phyloP scores from a whole-genome alignment of 2,329 filamentous ascomycete species.

The Phialemoniopsis sp. region DNA sequence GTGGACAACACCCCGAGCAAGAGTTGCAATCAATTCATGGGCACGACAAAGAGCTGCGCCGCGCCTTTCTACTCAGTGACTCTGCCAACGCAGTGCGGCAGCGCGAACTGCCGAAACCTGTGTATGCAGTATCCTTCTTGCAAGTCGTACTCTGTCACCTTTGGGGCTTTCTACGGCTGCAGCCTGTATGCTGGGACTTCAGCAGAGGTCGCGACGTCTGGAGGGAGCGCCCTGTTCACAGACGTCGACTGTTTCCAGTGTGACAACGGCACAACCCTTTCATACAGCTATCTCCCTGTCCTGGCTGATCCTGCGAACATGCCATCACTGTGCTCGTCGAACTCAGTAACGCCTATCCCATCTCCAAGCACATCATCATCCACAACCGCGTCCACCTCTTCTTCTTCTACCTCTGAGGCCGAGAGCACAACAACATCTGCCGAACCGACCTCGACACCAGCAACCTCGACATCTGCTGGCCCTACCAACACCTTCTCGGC shows the following conservation, averaged over 20 bases:
- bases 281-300: not conserved
- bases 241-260: not conserved
- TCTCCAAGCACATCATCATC: not conserved
- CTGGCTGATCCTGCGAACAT: not conserved
- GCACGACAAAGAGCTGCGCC: not conserved
- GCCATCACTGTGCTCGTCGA: not conserved
- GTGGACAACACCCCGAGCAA: not conserved
- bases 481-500: too few relatives aligned
- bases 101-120: not conserved
- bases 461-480: not conserved
- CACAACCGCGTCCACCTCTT: not conserved
- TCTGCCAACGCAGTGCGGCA: not conserved
- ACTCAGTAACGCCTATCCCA: too few relatives aligned
- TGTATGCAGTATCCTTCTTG: conserved; percentile 1
- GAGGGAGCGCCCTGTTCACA: not conserved
- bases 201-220: not conserved
- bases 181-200: not conserved
- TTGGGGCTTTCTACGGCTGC: not conserved
- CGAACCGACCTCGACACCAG: not conserved
- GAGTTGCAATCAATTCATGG: not conserved
- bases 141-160: not conserved
- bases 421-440: not conserved
- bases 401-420: not conserved
- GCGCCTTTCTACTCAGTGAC: not conserved
- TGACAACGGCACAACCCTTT: not conserved